phyloP scores from a whole-genome alignment of 768 basidiomycete genomes.

The Cyclocybe aegerita region DNA sequence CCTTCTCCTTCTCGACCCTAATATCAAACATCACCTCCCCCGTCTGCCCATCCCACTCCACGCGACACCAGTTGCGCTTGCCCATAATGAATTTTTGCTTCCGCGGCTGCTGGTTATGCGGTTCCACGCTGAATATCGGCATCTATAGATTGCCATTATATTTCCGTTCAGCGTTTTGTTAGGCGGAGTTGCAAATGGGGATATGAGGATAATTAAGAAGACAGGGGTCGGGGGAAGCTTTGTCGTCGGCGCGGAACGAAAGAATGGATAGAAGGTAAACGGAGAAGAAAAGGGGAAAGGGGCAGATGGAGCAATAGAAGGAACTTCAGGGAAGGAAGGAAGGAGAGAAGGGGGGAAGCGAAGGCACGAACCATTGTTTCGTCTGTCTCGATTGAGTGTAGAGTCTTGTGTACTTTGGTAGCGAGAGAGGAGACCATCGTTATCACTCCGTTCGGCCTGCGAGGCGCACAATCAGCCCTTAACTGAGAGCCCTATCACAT shows the following conservation, averaged over 20 bases:
- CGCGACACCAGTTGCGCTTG: slow-evolving; percentile 82
- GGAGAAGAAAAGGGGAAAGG: neutral
- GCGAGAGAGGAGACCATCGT: slow-evolving; percentile 79
- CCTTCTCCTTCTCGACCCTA: slow-evolving; percentile 83
- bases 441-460: slow-evolving; percentile 71
- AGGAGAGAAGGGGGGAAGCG: neutral
- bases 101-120: slow-evolving; percentile 73
- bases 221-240: too few species aligned
- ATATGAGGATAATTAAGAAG: too few species aligned
- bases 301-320: neutral
- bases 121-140: slow-evolving; percentile 66
- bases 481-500: neutral
- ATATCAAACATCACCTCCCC: slow-evolving; percentile 81
- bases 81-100: slow-evolving; percentile 87
- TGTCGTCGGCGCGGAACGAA: too few species aligned
- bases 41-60: slow-evolving; percentile 53
- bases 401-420: slow-evolving; percentile 79
- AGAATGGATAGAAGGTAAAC: too few species aligned
- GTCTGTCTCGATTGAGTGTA: slow-evolving; percentile 82
- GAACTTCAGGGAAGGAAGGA: neutral
- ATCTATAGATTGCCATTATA: slow-evolving; percentile 38
- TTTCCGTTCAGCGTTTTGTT: too few species aligned
- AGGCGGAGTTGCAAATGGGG: too few species aligned
- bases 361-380: slow-evolving; percentile 69
- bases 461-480: slow-evolving; percentile 10